These are phyloP conservation scores for Pinus taeda DNA, from an alignment of 75 land plant genomes.

Conservation along the genomic window DNA sequence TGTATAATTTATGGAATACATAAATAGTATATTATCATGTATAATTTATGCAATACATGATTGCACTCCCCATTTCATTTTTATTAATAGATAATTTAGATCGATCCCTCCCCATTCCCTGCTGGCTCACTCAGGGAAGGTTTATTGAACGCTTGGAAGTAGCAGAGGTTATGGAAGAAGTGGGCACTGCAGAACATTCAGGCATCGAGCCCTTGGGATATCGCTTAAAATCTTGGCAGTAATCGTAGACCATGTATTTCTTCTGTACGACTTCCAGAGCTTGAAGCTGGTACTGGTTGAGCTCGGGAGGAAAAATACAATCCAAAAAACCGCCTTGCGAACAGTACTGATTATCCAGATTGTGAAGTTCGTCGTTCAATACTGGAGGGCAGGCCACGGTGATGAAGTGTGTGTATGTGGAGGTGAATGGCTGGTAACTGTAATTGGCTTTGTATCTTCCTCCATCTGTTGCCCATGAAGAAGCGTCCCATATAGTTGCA, in stretches of 20 bases:
- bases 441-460: constrained; percentile 42
- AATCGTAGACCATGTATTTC: constrained; percentile 30
- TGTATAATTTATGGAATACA: too few relatives aligned
- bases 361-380: background rate
- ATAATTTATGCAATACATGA: too few relatives aligned
- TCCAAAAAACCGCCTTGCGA: background rate
- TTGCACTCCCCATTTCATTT: too few relatives aligned
- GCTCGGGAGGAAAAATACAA: background rate
- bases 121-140: too few relatives aligned
- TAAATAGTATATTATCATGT: too few relatives aligned
- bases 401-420: constrained; percentile 29
- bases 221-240: constrained; percentile 33
- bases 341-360: background rate
- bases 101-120: too few relatives aligned
- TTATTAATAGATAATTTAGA: too few relatives aligned
- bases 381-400: constrained; percentile 20
- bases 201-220: constrained; percentile 29
- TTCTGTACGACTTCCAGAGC: constrained; percentile 21
- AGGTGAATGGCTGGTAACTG: constrained; percentile 34
- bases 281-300: constrained; percentile 14
- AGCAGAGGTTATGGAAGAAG: background rate
- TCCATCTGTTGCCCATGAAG: constrained; percentile 45
- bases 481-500: constrained; percentile 58
- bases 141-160: too few relatives aligned
- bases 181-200: constrained; percentile 15